Evolutionary conservation across 208 protist species (phyloP).

Genomic region (Trypanosoma caninum): DNA sequence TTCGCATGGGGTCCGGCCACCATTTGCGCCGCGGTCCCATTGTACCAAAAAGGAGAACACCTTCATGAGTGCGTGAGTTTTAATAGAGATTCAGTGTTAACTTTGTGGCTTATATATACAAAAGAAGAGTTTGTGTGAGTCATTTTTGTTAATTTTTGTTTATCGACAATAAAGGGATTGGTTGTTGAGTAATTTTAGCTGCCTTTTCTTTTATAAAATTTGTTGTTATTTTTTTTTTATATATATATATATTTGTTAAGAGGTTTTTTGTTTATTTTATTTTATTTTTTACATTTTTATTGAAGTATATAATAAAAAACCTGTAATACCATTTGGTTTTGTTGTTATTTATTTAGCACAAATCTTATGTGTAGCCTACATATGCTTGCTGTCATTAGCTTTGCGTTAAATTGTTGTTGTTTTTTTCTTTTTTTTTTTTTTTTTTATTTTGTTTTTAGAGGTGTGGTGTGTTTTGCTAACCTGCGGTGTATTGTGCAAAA

Average conservation of each 20-base stretch:
- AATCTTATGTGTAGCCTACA: too few species aligned
- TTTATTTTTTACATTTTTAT: not conserved
- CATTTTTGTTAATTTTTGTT: too few species aligned
- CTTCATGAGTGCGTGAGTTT: too few species aligned
- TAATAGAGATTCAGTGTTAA: too few species aligned
- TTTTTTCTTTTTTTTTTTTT: not conserved
- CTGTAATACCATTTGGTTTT: too few species aligned
- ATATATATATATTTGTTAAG: not conserved
- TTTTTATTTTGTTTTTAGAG: not conserved
- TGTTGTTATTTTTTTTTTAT: not conserved
- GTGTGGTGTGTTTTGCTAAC: not conserved
- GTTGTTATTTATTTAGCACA: too few species aligned
- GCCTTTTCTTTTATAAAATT: not conserved
- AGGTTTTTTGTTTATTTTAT: slow-evolving; percentile 1
- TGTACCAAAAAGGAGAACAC: slow-evolving; percentile 18
- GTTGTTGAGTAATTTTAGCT: not conserved
- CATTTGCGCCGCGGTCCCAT: not conserved
- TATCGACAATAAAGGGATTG: too few species aligned
- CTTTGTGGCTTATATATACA: too few species aligned
- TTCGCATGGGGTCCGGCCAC: not conserved
- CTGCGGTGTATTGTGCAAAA: not conserved
- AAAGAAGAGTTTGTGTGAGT: too few species aligned
- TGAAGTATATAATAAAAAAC: not conserved
- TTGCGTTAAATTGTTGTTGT: not conserved
- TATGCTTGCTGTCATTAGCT: too few species aligned